Percentiles rank a stretch among this genome's conserved stretches.
phyloP scores from a whole-genome alignment of 345 rosid genomes.

The Rhizophora mangle region DNA sequence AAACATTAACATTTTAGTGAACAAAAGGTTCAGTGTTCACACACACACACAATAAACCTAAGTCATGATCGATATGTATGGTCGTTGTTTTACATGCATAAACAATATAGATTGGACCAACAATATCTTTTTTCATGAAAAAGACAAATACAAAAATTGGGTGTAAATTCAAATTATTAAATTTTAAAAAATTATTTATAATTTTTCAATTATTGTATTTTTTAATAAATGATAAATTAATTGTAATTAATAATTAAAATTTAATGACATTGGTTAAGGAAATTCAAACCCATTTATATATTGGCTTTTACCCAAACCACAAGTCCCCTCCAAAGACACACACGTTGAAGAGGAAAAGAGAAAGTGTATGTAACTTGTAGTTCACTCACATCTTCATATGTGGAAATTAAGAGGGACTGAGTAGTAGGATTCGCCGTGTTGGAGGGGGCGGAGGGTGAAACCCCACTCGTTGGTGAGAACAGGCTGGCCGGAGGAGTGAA shows the following conservation, averaged over 20 bases:
- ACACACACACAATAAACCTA: background rate
- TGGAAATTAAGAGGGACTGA: slow-evolving; percentile 39
- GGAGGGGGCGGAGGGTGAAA: slow-evolving; percentile 68
- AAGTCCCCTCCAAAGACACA: too few species aligned
- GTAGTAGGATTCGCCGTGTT: slow-evolving; percentile 81
- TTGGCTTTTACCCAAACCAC: too few species aligned
- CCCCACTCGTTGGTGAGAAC: slow-evolving; percentile 85
- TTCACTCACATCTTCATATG: background rate
- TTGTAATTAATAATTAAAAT: too few species aligned
- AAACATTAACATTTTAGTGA: background rate
- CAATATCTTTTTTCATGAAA: background rate
- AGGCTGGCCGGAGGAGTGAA: slow-evolving; percentile 76
- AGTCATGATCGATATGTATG: too few species aligned
- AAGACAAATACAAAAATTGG: too few species aligned
- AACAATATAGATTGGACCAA: background rate
- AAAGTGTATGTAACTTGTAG: background rate
- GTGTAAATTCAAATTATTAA: too few species aligned
- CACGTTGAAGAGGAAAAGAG: background rate
- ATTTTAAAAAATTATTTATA: too few species aligned
- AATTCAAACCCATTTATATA: too few species aligned
- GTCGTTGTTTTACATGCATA: too few species aligned
- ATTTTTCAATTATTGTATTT: too few species aligned
- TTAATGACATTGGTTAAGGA: too few species aligned
- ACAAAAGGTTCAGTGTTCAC: slow-evolving; percentile 13
- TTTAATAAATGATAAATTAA: too few species aligned